These are phyloP conservation scores for Chaetomium olivaceum DNA, from an alignment of 2,329 filamentous ascomycete genomes.

Conservation along the genomic window DNA sequence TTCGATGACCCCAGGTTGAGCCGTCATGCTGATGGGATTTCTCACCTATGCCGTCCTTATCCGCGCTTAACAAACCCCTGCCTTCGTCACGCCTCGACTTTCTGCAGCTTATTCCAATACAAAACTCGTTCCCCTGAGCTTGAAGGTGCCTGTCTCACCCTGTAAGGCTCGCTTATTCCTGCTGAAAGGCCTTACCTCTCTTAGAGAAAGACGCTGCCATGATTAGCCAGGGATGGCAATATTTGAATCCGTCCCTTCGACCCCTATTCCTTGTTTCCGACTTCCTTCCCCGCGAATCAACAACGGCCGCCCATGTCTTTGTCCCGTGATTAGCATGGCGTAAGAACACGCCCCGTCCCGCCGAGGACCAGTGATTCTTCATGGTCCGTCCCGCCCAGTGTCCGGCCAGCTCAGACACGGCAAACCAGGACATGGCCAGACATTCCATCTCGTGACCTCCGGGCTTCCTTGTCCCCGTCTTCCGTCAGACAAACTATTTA, in stretches of 20 bases:
- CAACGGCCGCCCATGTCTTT: not conserved
- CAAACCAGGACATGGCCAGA: not conserved
- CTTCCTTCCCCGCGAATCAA: conserved; percentile 13
- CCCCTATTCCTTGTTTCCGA: conserved; percentile 7
- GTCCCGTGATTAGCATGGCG: not conserved
- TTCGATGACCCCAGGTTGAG: conserved; percentile 5
- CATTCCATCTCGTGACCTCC: not conserved
- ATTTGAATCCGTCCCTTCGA: not conserved
- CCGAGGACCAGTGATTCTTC: conserved; percentile 10
- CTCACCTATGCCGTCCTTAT: conserved; percentile 13
- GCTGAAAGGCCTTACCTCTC: not conserved
- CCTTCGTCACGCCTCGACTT: not conserved
- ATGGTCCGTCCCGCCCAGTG: conserved; percentile 19
- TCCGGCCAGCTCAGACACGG: conserved; percentile 1
- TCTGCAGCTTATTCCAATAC: not conserved
- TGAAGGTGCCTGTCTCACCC: conserved; percentile 11
- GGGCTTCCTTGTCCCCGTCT: not conserved
- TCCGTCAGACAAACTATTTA: not conserved
- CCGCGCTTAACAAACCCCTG: not conserved
- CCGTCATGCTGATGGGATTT: conserved; percentile 6
- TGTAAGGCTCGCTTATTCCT: not conserved
- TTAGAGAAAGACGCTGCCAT: not conserved
- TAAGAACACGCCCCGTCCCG: conserved; percentile 16
- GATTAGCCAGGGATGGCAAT: conserved; percentile 10
- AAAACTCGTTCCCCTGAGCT: not conserved